Conservation (phyloP, 768 basidiomycete genomes). For the Trametes gibbosa region DNA sequence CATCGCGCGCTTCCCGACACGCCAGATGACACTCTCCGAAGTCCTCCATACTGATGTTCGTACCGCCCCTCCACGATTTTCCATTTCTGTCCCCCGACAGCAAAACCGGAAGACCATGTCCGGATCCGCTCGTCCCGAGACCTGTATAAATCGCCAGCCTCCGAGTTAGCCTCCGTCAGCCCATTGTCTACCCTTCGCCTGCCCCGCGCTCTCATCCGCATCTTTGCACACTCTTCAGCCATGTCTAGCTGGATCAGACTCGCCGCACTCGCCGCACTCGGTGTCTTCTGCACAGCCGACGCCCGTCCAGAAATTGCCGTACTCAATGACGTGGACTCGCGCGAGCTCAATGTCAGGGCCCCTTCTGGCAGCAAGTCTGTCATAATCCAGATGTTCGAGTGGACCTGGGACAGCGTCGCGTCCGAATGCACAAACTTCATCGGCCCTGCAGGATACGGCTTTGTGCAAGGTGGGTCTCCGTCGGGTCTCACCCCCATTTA, state of each 20-base stretch:
- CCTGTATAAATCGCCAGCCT: neutral
- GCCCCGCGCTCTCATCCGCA: neutral
- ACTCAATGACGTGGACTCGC: neutral
- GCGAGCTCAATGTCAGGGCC: neutral
- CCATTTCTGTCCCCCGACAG: neutral
- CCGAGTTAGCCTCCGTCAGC: neutral
- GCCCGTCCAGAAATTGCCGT: neutral
- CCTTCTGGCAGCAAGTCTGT: conserved; percentile 34
- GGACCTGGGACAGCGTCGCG: conserved; percentile 54
- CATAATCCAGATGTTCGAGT: conserved; percentile 72
- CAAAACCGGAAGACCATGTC: neutral
- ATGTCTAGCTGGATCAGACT: neutral
- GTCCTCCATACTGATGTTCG: neutral
- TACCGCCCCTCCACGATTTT: neutral
- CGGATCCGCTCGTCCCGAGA: neutral
- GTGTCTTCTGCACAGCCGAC: neutral
- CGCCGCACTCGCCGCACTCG: neutral
- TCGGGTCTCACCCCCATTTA: neutral
- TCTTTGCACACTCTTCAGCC: neutral
- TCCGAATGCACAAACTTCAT: conserved; percentile 63
- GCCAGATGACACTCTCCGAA: neutral
- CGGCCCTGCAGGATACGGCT: conserved; percentile 68
- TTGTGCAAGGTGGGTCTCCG: conserved; percentile 51
- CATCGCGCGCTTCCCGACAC: neutral
- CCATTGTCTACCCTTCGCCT: neutral